A percentile compares a stretch with the other conserved stretches of the same genome.
These are phyloP conservation scores for Hypholoma fasciculare DNA, from an alignment of 768 basidiomycete species.

Conservation along the genomic window DNA sequence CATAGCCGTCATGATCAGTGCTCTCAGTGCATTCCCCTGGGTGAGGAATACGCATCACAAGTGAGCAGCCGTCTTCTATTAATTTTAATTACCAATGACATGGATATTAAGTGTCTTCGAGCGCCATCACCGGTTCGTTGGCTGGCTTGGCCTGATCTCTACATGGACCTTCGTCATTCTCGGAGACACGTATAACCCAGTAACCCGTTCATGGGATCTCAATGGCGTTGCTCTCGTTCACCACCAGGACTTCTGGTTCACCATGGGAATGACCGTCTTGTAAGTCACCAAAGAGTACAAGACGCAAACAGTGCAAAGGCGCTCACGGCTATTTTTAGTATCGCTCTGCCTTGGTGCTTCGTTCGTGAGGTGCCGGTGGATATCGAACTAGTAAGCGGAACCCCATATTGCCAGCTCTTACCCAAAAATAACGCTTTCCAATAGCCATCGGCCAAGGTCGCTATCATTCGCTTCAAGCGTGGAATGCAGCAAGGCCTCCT, in stretches of 20 bases:
- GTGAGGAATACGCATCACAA: constrained; percentile 81
- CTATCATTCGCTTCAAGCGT: constrained; percentile 74
- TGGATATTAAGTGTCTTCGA: constrained; percentile 61
- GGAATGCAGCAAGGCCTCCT: constrained; percentile 86
- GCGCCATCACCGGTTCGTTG: constrained; percentile 77
- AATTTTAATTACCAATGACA: constrained; percentile 5
- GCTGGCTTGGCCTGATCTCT: constrained; percentile 62
- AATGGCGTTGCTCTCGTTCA: constrained; percentile 53
- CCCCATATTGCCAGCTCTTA: constrained; percentile 8
- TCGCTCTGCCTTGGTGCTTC: constrained; percentile 74
- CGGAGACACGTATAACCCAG: constrained; percentile 59
- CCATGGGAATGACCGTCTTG: constrained; percentile 72
- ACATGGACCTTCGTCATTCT: constrained; percentile 69
- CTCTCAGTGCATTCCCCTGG: constrained; percentile 74
- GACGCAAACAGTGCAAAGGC: constrained; percentile 2
- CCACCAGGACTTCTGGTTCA: constrained; percentile 81
- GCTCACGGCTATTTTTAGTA: constrained; percentile 38
- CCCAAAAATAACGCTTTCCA: constrained; percentile 11
- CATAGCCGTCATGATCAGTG: constrained; percentile 55
- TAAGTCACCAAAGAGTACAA: constrained; percentile 30
- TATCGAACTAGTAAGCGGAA: constrained; percentile 65
- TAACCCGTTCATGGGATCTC: constrained; percentile 56
- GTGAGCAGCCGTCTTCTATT: constrained; percentile 36
- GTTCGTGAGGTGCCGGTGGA: constrained; percentile 73
- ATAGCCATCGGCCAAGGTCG: constrained; percentile 79